Evolutionary conservation across 371 early-diverging fungal genomes (phyloP).

Genomic region (Vairimorpha ceranae): DNA sequence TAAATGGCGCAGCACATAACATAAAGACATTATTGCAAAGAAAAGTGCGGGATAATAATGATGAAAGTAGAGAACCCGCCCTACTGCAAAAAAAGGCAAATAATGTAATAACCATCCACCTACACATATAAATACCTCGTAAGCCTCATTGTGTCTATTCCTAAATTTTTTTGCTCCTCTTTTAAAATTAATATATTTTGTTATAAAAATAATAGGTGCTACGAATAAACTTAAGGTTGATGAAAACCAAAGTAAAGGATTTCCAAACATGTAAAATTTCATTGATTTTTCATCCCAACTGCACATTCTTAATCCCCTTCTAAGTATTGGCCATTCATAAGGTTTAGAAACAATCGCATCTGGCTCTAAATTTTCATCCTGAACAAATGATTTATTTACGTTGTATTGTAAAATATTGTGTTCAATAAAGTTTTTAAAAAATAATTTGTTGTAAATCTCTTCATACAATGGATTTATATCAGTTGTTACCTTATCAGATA

Average conservation of each 20-base stretch:
- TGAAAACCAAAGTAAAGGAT: constrained; percentile 88
- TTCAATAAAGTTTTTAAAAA: constrained; percentile 78
- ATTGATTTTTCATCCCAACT: constrained; percentile 78
- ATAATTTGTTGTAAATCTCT: constrained; percentile 63
- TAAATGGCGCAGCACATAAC: constrained; percentile 13
- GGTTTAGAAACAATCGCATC: constrained; percentile 78
- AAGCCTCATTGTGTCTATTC: background rate
- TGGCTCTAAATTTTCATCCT: constrained; percentile 82
- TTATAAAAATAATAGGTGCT: constrained; percentile 29
- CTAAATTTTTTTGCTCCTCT: constrained; percentile 24
- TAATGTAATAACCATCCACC: constrained; percentile 81
- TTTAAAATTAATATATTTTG: constrained; percentile 23
- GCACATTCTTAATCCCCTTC: constrained; percentile 86
- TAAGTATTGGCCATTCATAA: constrained; percentile 81
- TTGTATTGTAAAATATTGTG: constrained; percentile 91
- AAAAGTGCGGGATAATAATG: constrained; percentile 90
- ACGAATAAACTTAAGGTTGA: constrained; percentile 67
- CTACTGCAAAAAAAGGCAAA: constrained; percentile 83
- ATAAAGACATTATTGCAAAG: constrained; percentile 68
- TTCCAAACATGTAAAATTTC: constrained; percentile 88
- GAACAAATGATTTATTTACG: constrained; percentile 87
- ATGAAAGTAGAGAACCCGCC: constrained; percentile 84
- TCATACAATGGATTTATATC: constrained; percentile 38
- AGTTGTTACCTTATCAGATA: constrained; percentile 38
- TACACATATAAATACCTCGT: constrained; percentile 64